Conservation (phyloP, 805 yeast species). For the Saccharomycopsis selenospora region DNA sequence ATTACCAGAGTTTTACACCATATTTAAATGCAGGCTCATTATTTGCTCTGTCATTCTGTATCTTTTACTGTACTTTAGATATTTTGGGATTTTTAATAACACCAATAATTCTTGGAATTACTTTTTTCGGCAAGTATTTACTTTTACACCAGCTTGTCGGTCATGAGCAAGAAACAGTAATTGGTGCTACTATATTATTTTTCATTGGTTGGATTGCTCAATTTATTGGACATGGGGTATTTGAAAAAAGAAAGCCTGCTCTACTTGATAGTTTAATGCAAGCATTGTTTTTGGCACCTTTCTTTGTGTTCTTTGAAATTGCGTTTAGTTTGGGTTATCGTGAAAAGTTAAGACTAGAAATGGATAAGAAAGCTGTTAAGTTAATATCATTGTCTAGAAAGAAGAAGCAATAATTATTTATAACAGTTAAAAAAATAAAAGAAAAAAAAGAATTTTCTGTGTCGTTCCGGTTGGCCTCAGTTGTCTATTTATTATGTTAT, state of each 20-base stretch:
- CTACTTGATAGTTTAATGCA: slow-evolving; percentile 74
- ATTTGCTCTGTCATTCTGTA: slow-evolving; percentile 40
- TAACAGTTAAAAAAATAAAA: too few relatives aligned
- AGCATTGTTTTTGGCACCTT: slow-evolving; percentile 87
- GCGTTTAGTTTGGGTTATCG: slow-evolving; percentile 62
- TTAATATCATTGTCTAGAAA: background rate
- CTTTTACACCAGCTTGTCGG: slow-evolving; percentile 20
- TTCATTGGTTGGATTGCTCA: slow-evolving; percentile 69
- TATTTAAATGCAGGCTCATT: slow-evolving; percentile 41
- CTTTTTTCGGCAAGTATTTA: slow-evolving; percentile 25
- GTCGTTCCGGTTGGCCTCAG: too few relatives aligned
- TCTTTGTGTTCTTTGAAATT: slow-evolving; percentile 74
- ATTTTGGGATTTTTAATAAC: slow-evolving; percentile 39
- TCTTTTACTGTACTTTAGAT: slow-evolving; percentile 57
- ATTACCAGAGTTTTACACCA: slow-evolving; percentile 19
- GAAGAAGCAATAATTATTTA: too few relatives aligned
- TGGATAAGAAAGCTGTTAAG: slow-evolving; percentile 39
- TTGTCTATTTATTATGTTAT: too few relatives aligned
- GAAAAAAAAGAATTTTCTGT: too few relatives aligned
- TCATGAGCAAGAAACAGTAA: slow-evolving; percentile 26
- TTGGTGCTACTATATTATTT: slow-evolving; percentile 33
- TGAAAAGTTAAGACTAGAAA: slow-evolving; percentile 40
- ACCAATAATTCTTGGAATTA: slow-evolving; percentile 30
- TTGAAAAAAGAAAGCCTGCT: slow-evolving; percentile 83
- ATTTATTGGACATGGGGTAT: slow-evolving; percentile 79